Percentiles rank a stretch among this genome's conserved stretches.
phyloP scores from a whole-genome alignment of 2,329 filamentous ascomycete genomes.

The Epichloe coenophiala region DNA sequence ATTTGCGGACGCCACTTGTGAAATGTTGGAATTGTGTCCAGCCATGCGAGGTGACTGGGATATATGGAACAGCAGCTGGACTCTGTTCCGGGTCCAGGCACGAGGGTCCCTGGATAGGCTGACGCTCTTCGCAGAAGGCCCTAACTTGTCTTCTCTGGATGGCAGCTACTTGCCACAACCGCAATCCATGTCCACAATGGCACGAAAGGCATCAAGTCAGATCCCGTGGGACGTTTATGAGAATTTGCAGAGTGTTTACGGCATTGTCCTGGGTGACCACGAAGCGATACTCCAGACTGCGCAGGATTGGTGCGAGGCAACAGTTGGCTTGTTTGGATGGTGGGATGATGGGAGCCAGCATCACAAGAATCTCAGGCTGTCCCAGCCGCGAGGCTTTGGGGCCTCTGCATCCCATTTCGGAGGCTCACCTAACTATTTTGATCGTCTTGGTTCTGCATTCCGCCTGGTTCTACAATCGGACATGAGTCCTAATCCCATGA shows the following conservation, averaged over 20 bases:
- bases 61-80: constrained; percentile 69
- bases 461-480: constrained; percentile 54
- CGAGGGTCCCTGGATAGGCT: constrained; percentile 56
- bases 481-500: constrained; percentile 64
- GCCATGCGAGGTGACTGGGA: constrained; percentile 64
- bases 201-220: constrained; percentile 68
- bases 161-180: constrained; percentile 26
- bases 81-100: constrained; percentile 65
- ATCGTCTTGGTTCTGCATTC: constrained; percentile 59
- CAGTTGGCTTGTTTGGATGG: constrained; percentile 73
- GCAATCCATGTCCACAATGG: constrained; percentile 47
- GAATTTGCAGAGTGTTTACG: constrained; percentile 67
- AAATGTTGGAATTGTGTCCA: constrained; percentile 62
- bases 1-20: constrained; percentile 54
- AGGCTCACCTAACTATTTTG: constrained; percentile 55
- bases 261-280: constrained; percentile 62
- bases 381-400: constrained; percentile 25
- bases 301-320: constrained; percentile 87
- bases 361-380: constrained; percentile 26
- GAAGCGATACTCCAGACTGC: constrained; percentile 63
- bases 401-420: constrained; percentile 28
- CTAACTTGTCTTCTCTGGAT: constrained; percentile 31
- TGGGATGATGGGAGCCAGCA: constrained; percentile 66
- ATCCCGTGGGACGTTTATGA: constrained; percentile 88
- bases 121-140: constrained; percentile 66